phyloP scores from a whole-genome alignment of 2,329 filamentous ascomycete genomes.

The Orbilia blumenaviensis region DNA sequence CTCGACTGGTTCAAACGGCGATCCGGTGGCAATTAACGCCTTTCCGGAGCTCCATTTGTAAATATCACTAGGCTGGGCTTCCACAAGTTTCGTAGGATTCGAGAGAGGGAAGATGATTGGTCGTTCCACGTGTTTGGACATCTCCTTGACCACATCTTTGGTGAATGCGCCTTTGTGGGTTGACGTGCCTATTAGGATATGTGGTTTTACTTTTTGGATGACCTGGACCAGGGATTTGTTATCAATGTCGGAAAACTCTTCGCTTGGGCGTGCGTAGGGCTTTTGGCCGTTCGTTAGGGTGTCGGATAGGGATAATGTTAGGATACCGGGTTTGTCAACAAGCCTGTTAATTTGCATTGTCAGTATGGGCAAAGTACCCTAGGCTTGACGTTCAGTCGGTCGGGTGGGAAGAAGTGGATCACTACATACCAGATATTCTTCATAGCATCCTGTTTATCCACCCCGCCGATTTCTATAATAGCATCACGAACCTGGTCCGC shows the following conservation, averaged over 20 bases:
- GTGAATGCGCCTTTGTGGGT: constrained; percentile 81
- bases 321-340: constrained; percentile 81
- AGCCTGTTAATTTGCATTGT: constrained; percentile 68
- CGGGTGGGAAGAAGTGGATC: not conserved
- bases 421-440: constrained; percentile 79
- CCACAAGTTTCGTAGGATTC: constrained; percentile 84
- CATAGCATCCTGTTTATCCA: constrained; percentile 76
- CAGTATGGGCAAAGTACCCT: not conserved
- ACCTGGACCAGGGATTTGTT: constrained; percentile 72
- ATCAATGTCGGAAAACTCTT: constrained; percentile 70
- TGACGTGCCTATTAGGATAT: constrained; percentile 84
- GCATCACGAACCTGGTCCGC: constrained; percentile 84
- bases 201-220: constrained; percentile 76
- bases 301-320: constrained; percentile 71
- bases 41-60: constrained; percentile 80
- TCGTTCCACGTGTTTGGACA: constrained; percentile 75
- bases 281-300: constrained; percentile 73
- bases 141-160: constrained; percentile 75
- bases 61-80: constrained; percentile 79
- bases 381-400: not conserved
- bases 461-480: constrained; percentile 73
- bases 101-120: constrained; percentile 85
- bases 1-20: constrained; percentile 79
- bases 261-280: constrained; percentile 71
- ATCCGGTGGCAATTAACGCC: constrained; percentile 82